Conservation (phyloP, 257 asterid genomes). For the Cynanchum wilfordii region DNA sequence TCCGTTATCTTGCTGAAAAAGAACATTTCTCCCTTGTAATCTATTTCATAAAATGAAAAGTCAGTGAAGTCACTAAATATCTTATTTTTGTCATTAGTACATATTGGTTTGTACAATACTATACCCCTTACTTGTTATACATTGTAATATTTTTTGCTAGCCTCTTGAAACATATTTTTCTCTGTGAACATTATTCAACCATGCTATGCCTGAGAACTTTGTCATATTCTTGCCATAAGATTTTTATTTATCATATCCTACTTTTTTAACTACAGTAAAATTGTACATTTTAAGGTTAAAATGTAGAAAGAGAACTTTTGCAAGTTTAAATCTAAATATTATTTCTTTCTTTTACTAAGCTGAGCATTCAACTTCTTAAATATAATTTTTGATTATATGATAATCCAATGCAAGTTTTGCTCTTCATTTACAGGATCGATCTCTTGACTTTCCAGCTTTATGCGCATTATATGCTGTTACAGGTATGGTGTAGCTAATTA, state of each 20-base stretch:
- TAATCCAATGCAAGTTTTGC: conserved; percentile 15
- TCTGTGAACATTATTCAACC: not conserved
- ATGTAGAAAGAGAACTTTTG: not conserved
- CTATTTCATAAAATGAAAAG: not conserved
- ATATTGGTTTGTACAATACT: not conserved
- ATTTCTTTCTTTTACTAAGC: not conserved
- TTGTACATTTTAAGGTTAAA: not conserved
- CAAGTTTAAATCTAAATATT: not conserved
- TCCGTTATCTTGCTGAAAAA: not conserved
- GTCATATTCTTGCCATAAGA: not conserved
- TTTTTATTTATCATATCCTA: not conserved
- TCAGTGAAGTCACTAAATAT: not conserved
- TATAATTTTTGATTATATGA: not conserved
- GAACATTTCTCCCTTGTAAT: not conserved
- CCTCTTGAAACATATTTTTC: not conserved
- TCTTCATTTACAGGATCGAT: conserved; percentile 58
- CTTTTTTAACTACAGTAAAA: not conserved
- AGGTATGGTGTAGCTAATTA: conserved; percentile 35
- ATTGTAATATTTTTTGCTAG: not conserved
- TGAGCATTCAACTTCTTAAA: not conserved
- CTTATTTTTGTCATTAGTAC: not conserved
- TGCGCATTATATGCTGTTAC: conserved; percentile 90
- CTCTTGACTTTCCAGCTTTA: conserved; percentile 71
- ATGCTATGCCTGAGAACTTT: not conserved
- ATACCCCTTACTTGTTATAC: not conserved